These are phyloP conservation scores for Pleurotus citrinopileatus DNA, from an alignment of 768 basidiomycete genomes.

Conservation along the genomic window DNA sequence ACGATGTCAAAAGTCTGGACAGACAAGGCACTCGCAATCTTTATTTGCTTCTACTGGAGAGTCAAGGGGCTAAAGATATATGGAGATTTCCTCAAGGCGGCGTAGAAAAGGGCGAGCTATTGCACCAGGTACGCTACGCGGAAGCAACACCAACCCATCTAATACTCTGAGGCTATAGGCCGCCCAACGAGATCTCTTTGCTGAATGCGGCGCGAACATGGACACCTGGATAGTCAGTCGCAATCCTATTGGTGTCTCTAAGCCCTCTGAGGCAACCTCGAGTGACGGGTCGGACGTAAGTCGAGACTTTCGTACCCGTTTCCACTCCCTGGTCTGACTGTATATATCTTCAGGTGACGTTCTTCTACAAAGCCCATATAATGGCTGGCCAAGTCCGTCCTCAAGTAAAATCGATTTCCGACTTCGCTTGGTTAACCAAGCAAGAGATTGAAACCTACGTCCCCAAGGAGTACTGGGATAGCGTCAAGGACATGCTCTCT, in stretches of 20 bases:
- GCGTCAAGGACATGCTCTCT: conserved; percentile 78
- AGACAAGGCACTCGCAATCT: conserved; percentile 82
- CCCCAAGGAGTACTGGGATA: conserved; percentile 69
- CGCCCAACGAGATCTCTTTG: conserved; percentile 65
- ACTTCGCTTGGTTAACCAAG: conserved; percentile 95
- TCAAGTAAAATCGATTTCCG: conserved; percentile 48
- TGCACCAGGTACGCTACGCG: conserved; percentile 62
- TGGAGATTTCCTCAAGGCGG: conserved; percentile 85
- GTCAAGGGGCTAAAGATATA: conserved; percentile 41
- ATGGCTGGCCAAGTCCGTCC: conserved; percentile 82
- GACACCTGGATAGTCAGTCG: conserved; percentile 94
- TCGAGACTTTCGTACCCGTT: too few relatives aligned
- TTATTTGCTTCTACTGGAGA: conserved; percentile 67
- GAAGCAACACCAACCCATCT: background rate
- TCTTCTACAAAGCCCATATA: conserved; percentile 94
- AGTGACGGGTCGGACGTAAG: conserved; percentile 16
- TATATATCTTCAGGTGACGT: conserved; percentile 39
- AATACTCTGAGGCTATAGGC: conserved; percentile 44
- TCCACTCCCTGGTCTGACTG: background rate
- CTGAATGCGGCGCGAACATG: conserved; percentile 78
- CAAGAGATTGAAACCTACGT: conserved; percentile 78
- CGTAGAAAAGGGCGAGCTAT: conserved; percentile 58
- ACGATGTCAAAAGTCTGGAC: conserved; percentile 75
- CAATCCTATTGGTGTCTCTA: conserved; percentile 81
- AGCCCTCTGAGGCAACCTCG: conserved; percentile 31